Percentiles rank a stretch among this genome's conserved stretches.
Evolutionary conservation across 352 stramenopile species (phyloP).

Genomic region (Pythium chondricola): DNA sequence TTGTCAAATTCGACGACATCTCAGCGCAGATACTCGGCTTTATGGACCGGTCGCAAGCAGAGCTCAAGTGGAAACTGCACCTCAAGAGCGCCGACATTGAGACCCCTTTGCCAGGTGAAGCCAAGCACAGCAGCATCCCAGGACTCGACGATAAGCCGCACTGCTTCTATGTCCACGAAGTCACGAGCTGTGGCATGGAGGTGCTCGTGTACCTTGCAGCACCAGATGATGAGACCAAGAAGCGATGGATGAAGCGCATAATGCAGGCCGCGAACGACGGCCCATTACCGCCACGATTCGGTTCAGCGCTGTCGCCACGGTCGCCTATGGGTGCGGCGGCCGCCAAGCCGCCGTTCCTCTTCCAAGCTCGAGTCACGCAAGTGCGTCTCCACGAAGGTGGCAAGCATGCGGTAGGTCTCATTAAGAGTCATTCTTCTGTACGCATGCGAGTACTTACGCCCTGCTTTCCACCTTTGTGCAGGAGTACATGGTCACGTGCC

Average conservation of each 20-base stretch:
- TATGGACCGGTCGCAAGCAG: slow-evolving; percentile 35
- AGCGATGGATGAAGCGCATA: slow-evolving; percentile 45
- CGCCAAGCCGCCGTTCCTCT: slow-evolving; percentile 24
- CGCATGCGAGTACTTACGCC: not conserved
- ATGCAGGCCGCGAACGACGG: slow-evolving; percentile 38
- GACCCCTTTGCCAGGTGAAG: slow-evolving; percentile 47
- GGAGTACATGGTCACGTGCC: slow-evolving; percentile 64
- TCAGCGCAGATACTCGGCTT: slow-evolving; percentile 56
- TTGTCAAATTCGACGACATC: slow-evolving; percentile 60
- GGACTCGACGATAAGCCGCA: slow-evolving; percentile 40
- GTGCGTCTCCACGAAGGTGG: slow-evolving; percentile 31
- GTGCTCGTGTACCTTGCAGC: slow-evolving; percentile 33
- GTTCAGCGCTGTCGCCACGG: slow-evolving; percentile 32
- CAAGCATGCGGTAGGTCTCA: slow-evolving; percentile 38
- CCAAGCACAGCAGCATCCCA: slow-evolving; percentile 30
- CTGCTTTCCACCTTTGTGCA: slow-evolving; percentile 7
- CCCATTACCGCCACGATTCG: slow-evolving; percentile 34
- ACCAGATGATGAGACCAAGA: slow-evolving; percentile 37
- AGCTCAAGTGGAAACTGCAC: slow-evolving; percentile 42
- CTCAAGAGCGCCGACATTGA: slow-evolving; percentile 46
- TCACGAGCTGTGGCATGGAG: slow-evolving; percentile 24
- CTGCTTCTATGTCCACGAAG: slow-evolving; percentile 57
- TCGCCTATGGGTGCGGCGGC: slow-evolving; percentile 4
- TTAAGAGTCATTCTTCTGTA: not conserved
- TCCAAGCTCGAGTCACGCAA: slow-evolving; percentile 17